Evolutionary conservation across 306 rosid genomes (phyloP).

Genomic region (Sesbania bispinosa): DNA sequence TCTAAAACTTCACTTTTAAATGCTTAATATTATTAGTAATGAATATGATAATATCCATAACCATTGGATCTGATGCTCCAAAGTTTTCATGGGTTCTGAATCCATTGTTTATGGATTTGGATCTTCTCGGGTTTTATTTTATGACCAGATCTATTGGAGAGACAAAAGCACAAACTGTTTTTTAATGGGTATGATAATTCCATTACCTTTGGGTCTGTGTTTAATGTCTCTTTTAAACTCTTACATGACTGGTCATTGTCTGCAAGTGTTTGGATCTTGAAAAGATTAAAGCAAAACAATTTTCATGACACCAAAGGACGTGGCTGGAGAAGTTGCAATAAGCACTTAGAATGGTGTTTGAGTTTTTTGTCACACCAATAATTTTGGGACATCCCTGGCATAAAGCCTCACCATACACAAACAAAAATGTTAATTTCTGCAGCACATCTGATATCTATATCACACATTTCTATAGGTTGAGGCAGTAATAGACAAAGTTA

Average conservation of each 20-base stretch:
- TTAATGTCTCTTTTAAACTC: not conserved
- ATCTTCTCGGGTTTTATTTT: not conserved
- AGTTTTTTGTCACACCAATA: not conserved
- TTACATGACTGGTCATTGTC: constrained; percentile 1
- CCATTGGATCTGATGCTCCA: not conserved
- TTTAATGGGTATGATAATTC: not conserved
- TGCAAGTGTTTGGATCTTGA: not conserved
- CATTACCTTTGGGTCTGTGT: constrained; percentile 1
- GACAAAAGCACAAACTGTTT: not conserved
- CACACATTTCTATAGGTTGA: constrained; percentile 55
- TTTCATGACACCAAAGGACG: not conserved
- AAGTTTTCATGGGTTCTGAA: not conserved
- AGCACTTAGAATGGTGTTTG: not conserved
- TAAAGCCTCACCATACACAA: not conserved
- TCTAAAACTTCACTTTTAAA: not conserved
- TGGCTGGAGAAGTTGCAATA: not conserved
- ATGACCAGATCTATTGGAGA: not conserved
- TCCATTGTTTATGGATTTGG: not conserved
- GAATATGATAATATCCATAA: not conserved
- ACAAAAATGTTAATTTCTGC: constrained; percentile 15
- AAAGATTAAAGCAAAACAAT: not conserved
- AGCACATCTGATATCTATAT: constrained; percentile 1
- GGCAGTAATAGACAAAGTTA: constrained; percentile 63
- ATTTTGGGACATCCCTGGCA: not conserved
- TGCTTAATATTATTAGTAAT: not conserved